Percentiles rank a stretch among this genome's conserved stretches.
Conservation (phyloP, 1,284 basidiomycete species). For the Heterobasidion occidentale region DNA sequence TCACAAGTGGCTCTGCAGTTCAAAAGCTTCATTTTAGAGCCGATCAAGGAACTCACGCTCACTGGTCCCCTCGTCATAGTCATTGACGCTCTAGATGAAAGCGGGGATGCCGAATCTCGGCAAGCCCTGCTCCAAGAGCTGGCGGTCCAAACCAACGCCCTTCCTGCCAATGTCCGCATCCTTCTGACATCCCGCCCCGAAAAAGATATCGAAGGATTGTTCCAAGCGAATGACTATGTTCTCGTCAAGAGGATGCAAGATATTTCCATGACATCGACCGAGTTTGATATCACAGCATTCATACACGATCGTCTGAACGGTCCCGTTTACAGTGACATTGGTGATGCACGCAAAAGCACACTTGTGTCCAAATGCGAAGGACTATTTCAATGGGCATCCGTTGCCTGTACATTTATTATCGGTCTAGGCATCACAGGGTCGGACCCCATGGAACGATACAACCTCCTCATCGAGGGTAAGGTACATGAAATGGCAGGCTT, state of each 20-base stretch:
- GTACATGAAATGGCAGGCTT: not conserved
- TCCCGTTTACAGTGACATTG: not conserved
- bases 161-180: not conserved
- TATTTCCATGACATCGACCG: not conserved
- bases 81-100: not conserved
- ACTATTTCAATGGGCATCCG: not conserved
- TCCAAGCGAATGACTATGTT: not conserved
- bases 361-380: not conserved
- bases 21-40: not conserved
- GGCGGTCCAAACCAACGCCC: not conserved
- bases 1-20: not conserved
- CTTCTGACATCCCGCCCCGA: not conserved
- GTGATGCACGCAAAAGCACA: not conserved
- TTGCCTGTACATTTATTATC: not conserved
- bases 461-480: not conserved
- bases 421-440: not conserved
- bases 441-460: not conserved
- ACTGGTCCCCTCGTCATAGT: not conserved
- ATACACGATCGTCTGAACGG: not conserved
- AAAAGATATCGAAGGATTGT: not conserved
- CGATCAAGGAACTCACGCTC: not conserved
- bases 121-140: not conserved
- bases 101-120: not conserved
- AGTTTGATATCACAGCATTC: not conserved
- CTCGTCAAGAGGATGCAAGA: not conserved